Base-by-base conservation (phyloP, 106 monocot genomes). In the Iris macrosiphon region DNA sequence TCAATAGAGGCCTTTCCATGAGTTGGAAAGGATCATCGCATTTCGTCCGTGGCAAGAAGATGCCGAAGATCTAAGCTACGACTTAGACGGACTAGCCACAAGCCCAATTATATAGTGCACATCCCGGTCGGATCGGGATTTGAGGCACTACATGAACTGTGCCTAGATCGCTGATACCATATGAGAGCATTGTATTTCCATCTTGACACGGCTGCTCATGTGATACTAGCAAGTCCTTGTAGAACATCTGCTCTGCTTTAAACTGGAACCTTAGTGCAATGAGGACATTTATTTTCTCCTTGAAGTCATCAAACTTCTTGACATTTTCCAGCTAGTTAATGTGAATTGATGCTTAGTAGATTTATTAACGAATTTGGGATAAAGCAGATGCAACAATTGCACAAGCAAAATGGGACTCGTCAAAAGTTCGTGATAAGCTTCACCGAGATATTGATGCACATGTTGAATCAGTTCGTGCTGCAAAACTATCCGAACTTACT, bases 341-440 rank as follows among this genome's bases (percentile, higher is more conserved):
- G 2, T 23, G 22, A 52, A 45, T 42, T 28, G 31, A 14, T 31
- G 18, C 13, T n/a, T 55, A 14, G 24, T 24, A 25, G n/a, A 4
- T 14, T 40, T 33, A 17, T 21, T 19, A 2, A 30, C 55, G 6
- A 22, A 28, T 33, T 25, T 51, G 3, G 39, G 13, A 24, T 20
- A 55, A 22, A 73, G 53, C 75, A 96, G 96, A 90, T 77, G 90
- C 79, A 49, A 62, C 62, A 49, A 70, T 96, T 49, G 39, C 82
- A 68, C 96, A 79, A 75, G 79, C 83, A 43, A 67, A 68, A 15
- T 87, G 89, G 96, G 86, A 96, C 48, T 52, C 86, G 19, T 80
- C 80, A 14, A 90, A 87, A 63, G 55, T 70, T 49, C 67, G 67
- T 26, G 90, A 96, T 7, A 96, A 90, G 50, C 77, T 96, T 75